Evolutionary conservation across 805 yeast species (phyloP), one percentile per base, ranked within the genome.

Genomic region (Yamadazyma akitaensis): DNA sequence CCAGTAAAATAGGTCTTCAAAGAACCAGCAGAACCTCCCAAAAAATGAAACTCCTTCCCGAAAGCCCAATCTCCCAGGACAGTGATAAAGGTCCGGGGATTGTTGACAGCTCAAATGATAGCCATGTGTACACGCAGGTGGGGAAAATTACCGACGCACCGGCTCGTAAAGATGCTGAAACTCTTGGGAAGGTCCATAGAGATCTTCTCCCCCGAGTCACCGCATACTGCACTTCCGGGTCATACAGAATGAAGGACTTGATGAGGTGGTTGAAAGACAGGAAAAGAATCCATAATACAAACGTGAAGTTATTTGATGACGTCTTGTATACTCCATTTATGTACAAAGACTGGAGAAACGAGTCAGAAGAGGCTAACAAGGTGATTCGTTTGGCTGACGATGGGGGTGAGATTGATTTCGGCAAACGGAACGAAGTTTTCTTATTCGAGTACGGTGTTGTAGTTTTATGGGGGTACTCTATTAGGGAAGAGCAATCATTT

Each of bases 361-460:
- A 68, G 24, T 49, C 48, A 25, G 53, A 46, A 6, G 60, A 56
- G 10, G 52, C 47, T 24, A 61, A 57, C 38, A 62, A 60, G 53
- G 65, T 82, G 10, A 86, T 86, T 7, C 67, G 95, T 51, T 67
- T 92, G 33, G 96, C 89, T 49, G 96, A 88, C 57, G 96, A 91
- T 62, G 98, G 98, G 47, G 97, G 97, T 28, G 96, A 90, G 54
- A 88, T 92, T 43, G 92, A 89, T 56, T 83, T 92, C 40, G 89
- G 91, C 43, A 85, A 84, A 56, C 76, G 80, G 49, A 84, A 84
- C 9, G 98, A 91, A 61, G 73, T 90, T 8, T 94, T 91, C 60
- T 72, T 94, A 7, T 94, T 94, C 69, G 97, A 91, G 58, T 94
- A 94, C 64, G 99, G 99, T 17, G 99, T 94, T n/a, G 82, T 89